Percentiles rank a stretch among this genome's conserved stretches.
phyloP scores from a whole-genome alignment of 2,329 filamentous ascomycete genomes.

The Aspergillus udagawae region DNA sequence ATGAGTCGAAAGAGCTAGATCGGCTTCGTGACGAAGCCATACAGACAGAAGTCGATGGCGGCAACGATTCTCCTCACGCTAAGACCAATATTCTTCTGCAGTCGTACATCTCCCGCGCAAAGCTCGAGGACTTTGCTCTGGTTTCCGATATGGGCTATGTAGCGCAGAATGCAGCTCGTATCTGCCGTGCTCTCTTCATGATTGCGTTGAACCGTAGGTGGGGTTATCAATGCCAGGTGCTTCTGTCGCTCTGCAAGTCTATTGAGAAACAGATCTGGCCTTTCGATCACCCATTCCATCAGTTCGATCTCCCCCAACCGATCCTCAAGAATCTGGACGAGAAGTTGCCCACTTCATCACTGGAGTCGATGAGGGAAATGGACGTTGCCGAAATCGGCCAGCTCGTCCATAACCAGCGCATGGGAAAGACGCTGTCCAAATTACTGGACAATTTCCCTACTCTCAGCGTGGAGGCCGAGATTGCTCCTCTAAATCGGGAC shows the following conservation, averaged over 20 bases:
- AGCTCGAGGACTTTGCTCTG: slow-evolving; percentile 89
- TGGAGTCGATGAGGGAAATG: slow-evolving; percentile 90
- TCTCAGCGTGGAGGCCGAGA: slow-evolving; percentile 84
- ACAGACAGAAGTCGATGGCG: slow-evolving; percentile 73
- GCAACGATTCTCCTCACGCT: slow-evolving; percentile 64
- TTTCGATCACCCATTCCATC: slow-evolving; percentile 88
- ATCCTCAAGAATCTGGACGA: slow-evolving; percentile 80
- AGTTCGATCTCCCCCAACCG: slow-evolving; percentile 84
- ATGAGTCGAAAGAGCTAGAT: slow-evolving; percentile 80
- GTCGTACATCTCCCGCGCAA: slow-evolving; percentile 83
- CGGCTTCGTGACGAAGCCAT: slow-evolving; percentile 66
- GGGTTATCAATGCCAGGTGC: slow-evolving; percentile 90
- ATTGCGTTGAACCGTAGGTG: slow-evolving; percentile 91
- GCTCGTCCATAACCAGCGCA: slow-evolving; percentile 84
- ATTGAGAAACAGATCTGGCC: slow-evolving; percentile 96
- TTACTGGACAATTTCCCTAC: slow-evolving; percentile 90
- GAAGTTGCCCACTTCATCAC: slow-evolving; percentile 67
- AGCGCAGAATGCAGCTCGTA: slow-evolving; percentile 90
- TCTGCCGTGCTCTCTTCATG: slow-evolving; percentile 94
- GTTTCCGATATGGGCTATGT: slow-evolving; percentile 92
- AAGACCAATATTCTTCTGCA: slow-evolving; percentile 97
- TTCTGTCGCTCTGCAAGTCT: slow-evolving; percentile 89
- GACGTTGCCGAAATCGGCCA: slow-evolving; percentile 83
- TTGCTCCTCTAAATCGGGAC: slow-evolving; percentile 90
- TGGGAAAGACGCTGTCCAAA: slow-evolving; percentile 76